phyloP scores from a whole-genome alignment of 495 filamentous ascomycete species.

The Aspergillus avenaceus region DNA sequence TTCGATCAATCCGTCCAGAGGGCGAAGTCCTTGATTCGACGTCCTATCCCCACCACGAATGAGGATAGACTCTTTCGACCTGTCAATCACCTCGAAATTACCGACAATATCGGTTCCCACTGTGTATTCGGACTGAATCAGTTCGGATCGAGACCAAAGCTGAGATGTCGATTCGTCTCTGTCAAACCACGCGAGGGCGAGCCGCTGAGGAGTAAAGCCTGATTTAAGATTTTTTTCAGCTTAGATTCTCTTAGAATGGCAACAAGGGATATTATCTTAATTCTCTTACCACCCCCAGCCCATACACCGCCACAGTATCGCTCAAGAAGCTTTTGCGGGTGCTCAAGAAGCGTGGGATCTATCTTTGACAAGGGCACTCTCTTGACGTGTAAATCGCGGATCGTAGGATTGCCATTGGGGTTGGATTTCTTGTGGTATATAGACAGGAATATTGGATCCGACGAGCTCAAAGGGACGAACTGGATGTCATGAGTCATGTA shows the following conservation, averaged over 20 bases:
- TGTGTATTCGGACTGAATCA: constrained; percentile 45
- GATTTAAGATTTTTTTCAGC: not conserved
- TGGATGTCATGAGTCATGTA: constrained; percentile 9
- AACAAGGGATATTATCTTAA: too few relatives aligned
- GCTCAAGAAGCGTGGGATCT: constrained; percentile 49
- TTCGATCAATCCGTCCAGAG: constrained; percentile 57
- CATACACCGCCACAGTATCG: constrained; percentile 55
- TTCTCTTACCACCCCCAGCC: constrained; percentile 45
- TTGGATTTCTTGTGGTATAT: constrained; percentile 47
- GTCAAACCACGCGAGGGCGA: constrained; percentile 19
- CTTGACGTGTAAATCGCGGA: constrained; percentile 52
- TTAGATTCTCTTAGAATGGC: too few relatives aligned
- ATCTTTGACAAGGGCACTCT: constrained; percentile 51
- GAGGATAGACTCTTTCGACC: constrained; percentile 45
- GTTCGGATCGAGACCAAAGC: constrained; percentile 50
- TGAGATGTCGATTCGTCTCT: constrained; percentile 35
- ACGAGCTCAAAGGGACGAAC: constrained; percentile 30
- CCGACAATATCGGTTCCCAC: constrained; percentile 55
- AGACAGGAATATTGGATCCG: constrained; percentile 50
- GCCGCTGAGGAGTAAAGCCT: constrained; percentile 8
- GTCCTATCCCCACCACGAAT: constrained; percentile 58
- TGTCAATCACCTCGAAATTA: constrained; percentile 60
- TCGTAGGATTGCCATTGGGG: constrained; percentile 47
- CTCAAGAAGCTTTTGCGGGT: constrained; percentile 40
- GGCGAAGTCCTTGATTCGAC: constrained; percentile 41